Percentiles rank a stretch among this genome's conserved stretches.
phyloP scores from a whole-genome alignment of 108 stramenopile species.

The Pseudonitzschia multistriata region DNA sequence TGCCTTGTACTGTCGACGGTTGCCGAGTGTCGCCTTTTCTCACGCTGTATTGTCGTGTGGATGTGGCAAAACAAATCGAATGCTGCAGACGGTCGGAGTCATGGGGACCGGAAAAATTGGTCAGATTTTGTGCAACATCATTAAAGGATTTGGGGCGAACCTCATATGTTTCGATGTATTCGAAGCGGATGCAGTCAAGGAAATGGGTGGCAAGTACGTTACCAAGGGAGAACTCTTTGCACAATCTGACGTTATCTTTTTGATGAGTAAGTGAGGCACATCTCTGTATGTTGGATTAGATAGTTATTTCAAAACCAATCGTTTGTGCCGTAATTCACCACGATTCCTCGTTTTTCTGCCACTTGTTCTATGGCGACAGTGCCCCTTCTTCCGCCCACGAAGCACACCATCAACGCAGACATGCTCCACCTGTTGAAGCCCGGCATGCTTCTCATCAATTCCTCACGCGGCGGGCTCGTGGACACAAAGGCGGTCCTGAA shows the following conservation, averaged over 20 bases:
- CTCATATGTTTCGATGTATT: slow-evolving; percentile 70
- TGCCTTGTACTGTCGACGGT: not conserved
- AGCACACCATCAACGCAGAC: slow-evolving; percentile 55
- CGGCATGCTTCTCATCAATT: slow-evolving; percentile 70
- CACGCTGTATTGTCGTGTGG: not conserved
- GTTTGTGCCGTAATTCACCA: not conserved
- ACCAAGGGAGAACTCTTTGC: slow-evolving; percentile 63
- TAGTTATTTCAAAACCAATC: too few relatives aligned
- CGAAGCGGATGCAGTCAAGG: slow-evolving; percentile 56
- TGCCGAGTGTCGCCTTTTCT: too few relatives aligned
- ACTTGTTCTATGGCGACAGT: not conserved
- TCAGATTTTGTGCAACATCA: slow-evolving; percentile 66
- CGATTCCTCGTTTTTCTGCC: not conserved
- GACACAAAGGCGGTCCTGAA: slow-evolving; percentile 62
- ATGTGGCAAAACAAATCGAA: not conserved
- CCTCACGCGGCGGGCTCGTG: slow-evolving; percentile 73
- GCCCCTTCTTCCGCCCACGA: slow-evolving; percentile 61
- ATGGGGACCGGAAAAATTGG: slow-evolving; percentile 70
- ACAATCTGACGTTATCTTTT: slow-evolving; percentile 67
- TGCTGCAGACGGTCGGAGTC: slow-evolving; percentile 24
- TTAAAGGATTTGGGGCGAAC: slow-evolving; percentile 74
- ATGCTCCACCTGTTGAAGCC: slow-evolving; percentile 53
- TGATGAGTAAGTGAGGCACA: slow-evolving; percentile 38
- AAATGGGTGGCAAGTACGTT: slow-evolving; percentile 72
- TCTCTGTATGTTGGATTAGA: too few relatives aligned